Conservation (phyloP, 2,329 filamentous ascomycete genomes). For the Fusarium liriodendri region DNA sequence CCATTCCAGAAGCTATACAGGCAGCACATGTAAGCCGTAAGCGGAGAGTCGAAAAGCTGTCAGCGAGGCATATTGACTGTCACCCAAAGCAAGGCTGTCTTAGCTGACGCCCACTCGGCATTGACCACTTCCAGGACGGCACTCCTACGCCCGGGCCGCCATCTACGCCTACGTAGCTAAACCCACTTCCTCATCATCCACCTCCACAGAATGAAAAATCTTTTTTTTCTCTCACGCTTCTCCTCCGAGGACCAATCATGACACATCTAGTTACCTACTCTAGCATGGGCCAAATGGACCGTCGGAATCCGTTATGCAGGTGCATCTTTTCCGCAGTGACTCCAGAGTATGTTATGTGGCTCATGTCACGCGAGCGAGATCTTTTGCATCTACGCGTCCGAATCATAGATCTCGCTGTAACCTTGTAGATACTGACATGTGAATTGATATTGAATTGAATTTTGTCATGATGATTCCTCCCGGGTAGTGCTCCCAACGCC, state of each 20-base stretch:
- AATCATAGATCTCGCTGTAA: neutral
- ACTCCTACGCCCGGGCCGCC: conserved; percentile 15
- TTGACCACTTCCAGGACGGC: conserved; percentile 18
- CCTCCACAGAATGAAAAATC: conserved; percentile 29
- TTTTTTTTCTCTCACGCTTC: conserved; percentile 33
- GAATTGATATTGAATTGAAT: conserved; percentile 2
- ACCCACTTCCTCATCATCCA: conserved; percentile 34
- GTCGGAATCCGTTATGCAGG: conserved; percentile 21
- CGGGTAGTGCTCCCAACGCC: conserved; percentile 22
- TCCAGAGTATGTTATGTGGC: conserved; percentile 1
- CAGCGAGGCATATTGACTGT: neutral
- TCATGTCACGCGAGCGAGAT: conserved; percentile 31
- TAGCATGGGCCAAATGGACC: neutral
- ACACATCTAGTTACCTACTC: conserved; percentile 4
- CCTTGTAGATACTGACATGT: neutral
- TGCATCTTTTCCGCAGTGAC: conserved; percentile 12
- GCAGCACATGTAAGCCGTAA: conserved; percentile 3
- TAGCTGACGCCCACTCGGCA: conserved; percentile 1
- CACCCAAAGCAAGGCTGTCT: neutral
- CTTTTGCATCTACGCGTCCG: neutral
- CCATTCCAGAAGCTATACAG: conserved; percentile 14
- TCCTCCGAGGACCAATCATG: conserved; percentile 26
- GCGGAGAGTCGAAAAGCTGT: neutral
- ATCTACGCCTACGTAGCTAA: conserved; percentile 16
- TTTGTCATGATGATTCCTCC: conserved; percentile 25